Evolutionary conservation across 2,329 filamentous ascomycete species (phyloP).

Genomic region (Fusarium mexicanum): DNA sequence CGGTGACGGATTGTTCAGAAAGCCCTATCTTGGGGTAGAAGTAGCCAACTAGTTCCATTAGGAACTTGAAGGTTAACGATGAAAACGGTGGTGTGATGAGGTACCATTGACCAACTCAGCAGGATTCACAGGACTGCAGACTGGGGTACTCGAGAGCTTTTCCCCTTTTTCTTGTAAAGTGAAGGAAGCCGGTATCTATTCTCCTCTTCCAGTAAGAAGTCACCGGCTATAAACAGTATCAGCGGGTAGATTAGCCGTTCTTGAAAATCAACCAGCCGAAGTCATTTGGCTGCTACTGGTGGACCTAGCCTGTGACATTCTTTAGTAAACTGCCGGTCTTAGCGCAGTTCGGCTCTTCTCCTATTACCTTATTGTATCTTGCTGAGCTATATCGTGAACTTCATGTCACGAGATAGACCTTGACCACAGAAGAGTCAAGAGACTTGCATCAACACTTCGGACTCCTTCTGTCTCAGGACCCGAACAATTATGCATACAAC

Average conservation of each 20-base stretch:
- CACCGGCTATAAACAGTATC: no score
- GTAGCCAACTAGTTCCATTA: rapidly evolving
- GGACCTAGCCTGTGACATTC: no score
- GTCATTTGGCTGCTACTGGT: neutral
- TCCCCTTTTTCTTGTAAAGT: no score
- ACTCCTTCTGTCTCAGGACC: neutral
- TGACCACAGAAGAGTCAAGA: no score
- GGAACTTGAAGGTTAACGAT: neutral
- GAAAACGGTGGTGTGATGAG: neutral
- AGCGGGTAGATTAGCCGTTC: neutral
- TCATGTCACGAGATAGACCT: no score
- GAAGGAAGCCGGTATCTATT: no score
- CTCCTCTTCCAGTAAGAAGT: neutral
- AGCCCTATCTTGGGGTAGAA: no score
- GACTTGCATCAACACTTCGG: neutral
- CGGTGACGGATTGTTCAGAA: neutral
- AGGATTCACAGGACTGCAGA: neutral
- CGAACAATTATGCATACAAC: neutral
- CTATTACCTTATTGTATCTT: neutral
- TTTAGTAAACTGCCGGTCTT: neutral
- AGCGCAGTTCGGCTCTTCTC: neutral
- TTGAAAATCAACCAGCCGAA: no score
- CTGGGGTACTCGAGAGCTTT: neutral
- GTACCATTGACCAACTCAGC: neutral
- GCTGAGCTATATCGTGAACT: no score